Evolutionary conservation across 176 grass and related monocot genomes (phyloP), one percentile per base, ranked within the genome.

Genomic region (Oryza brachyantha): DNA sequence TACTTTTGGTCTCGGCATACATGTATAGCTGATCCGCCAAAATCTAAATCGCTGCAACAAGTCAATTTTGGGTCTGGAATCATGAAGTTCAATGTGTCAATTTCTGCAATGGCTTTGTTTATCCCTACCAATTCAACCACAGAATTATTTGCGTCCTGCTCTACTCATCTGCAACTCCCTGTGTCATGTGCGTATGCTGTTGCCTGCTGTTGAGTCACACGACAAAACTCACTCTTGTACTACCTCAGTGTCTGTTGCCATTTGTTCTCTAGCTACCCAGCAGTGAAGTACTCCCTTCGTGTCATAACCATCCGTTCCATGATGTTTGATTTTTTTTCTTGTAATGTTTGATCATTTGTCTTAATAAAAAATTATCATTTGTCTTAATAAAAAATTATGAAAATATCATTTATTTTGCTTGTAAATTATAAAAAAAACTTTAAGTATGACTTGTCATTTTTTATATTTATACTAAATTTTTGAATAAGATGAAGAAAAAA

Each of bases 11-110:
- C 32, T 52, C 31, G 40, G 40, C 64, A 54, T 24, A 55, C 55
- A 57, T 88, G 55, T 88, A 69, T 48, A 73, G 63, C 42, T 64
- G 70, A 63, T 42, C 27, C 5, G 11, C 6, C 43, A 46, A 16
- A 46, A 46, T 46, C 43, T 13, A 42, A 64, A 69, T 65, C 5
- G 55, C 17, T 12, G 10, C 70, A 68, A 42, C 58, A 12, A 48
- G 43, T 12, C 64, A 75, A 26, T 58, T 84, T 84, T 84, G 39
- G 52, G 48, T 52, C 31, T 34, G 12, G 12, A n/a, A 58, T 61
- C 27, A 31, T 64, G 60, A 35, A 77, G 32, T 75, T 61, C 13
- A 21, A 41, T 64, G 29, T 70, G 42, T 13, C 40, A 55, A 50
- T 79, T 79, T 73, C 27, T 31, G 34, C 50, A 40, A 52, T 26